These are phyloP conservation scores for Fusarium sp. DNA, from an alignment of 2,329 filamentous ascomycete genomes.

Conservation along the genomic window DNA sequence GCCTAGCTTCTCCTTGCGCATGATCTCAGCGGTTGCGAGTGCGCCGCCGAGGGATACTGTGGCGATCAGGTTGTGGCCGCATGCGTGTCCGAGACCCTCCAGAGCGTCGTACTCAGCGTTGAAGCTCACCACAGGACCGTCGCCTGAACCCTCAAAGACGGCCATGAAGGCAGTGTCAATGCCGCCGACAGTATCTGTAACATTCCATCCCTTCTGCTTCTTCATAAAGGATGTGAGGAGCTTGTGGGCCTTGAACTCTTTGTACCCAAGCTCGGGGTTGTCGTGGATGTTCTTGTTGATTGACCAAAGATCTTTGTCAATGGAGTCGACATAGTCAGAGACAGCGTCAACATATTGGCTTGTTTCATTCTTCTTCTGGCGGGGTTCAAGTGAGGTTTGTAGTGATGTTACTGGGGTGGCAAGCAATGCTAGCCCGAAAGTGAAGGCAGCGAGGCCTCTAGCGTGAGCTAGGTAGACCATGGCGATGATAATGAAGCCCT, in stretches of 20 bases:
- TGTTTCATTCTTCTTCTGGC: slow-evolving; percentile 31
- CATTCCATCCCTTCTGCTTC: slow-evolving; percentile 55
- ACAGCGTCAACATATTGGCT: slow-evolving; percentile 32
- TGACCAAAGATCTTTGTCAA: slow-evolving; percentile 39
- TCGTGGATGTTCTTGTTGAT: slow-evolving; percentile 61
- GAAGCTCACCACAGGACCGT: slow-evolving; percentile 59
- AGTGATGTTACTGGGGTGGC: background rate
- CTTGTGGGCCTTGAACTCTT: slow-evolving; percentile 60
- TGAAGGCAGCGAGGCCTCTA: slow-evolving; percentile 22
- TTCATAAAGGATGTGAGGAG: slow-evolving; percentile 57
- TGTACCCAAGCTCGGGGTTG: slow-evolving; percentile 60
- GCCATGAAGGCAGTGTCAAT: slow-evolving; percentile 62
- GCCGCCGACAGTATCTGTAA: slow-evolving; percentile 58
- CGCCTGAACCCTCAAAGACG: slow-evolving; percentile 55
- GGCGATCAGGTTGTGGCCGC: slow-evolving; percentile 45
- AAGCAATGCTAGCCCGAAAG: slow-evolving; percentile 14
- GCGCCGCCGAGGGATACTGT: slow-evolving; percentile 36
- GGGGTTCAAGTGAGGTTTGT: background rate
- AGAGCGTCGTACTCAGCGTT: slow-evolving; percentile 57
- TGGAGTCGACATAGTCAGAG: slow-evolving; percentile 37
- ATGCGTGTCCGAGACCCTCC: slow-evolving; percentile 36
- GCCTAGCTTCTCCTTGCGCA: slow-evolving; percentile 34
- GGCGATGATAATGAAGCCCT: too few species aligned
- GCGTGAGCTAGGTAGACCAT: slow-evolving; percentile 26
- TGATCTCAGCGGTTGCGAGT: slow-evolving; percentile 36